Evolutionary conservation across 495 filamentous ascomycete genomes (phyloP).

Genomic region (Penicillium samsonianum): DNA sequence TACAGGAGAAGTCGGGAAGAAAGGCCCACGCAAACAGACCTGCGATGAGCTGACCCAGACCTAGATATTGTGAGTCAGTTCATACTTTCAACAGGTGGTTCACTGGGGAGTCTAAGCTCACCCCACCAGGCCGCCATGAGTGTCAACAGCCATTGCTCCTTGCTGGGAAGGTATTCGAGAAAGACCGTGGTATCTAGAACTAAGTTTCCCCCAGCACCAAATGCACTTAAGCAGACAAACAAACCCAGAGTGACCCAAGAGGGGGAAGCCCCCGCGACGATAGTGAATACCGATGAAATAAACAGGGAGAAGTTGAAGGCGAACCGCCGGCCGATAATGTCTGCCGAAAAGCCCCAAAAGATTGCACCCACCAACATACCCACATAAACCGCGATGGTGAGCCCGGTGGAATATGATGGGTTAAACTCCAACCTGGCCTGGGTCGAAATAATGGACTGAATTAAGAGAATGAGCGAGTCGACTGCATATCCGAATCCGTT

Average conservation of each 20-base stretch:
- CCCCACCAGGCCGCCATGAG: slow-evolving; percentile 56
- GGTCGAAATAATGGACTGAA: slow-evolving; percentile 55
- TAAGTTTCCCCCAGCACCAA: slow-evolving; percentile 65
- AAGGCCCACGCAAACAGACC: slow-evolving; percentile 51
- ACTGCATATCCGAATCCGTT: slow-evolving; percentile 73
- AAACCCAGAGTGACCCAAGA: slow-evolving; percentile 52
- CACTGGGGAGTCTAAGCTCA: slow-evolving; percentile 4
- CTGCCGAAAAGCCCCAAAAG: slow-evolving; percentile 56
- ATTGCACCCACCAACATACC: slow-evolving; percentile 51
- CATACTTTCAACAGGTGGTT: background rate
- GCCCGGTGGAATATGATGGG: slow-evolving; percentile 32
- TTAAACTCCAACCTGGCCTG: slow-evolving; percentile 57
- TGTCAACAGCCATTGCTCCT: slow-evolving; percentile 49
- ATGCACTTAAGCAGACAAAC: slow-evolving; percentile 48
- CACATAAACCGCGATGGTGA: slow-evolving; percentile 23
- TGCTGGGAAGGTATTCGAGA: slow-evolving; percentile 51
- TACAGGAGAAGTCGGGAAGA: slow-evolving; percentile 43
- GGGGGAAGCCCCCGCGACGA: slow-evolving; percentile 50
- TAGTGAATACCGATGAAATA: slow-evolving; percentile 49
- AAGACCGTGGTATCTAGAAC: slow-evolving; percentile 67
- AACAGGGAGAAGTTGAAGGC: slow-evolving; percentile 56
- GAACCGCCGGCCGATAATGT: slow-evolving; percentile 55
- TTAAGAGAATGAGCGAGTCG: slow-evolving; percentile 66
- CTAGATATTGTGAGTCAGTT: background rate
- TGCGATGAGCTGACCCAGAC: slow-evolving; percentile 33